These are phyloP conservation scores for Penicillium lagena DNA, from an alignment of 495 filamentous ascomycete species.

Conservation along the genomic window DNA sequence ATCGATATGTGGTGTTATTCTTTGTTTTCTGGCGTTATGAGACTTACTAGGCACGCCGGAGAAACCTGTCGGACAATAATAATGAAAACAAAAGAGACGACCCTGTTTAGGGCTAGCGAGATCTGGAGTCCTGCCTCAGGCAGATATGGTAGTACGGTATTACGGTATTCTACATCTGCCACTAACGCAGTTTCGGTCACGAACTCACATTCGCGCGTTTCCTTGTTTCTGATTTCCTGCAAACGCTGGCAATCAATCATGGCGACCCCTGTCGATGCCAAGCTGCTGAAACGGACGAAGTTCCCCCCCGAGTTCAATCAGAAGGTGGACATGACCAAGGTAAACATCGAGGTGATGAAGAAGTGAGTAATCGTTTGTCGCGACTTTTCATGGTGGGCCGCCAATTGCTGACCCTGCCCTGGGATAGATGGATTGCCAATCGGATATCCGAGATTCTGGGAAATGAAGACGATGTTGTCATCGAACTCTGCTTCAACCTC, in stretches of 20 bases:
- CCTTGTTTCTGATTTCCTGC: neutral
- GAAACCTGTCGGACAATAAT: no score
- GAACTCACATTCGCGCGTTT: neutral
- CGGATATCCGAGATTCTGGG: constrained; percentile 82
- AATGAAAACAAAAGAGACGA: no score
- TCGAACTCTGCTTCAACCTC: constrained; percentile 85
- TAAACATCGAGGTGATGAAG: constrained; percentile 96
- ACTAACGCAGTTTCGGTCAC: no score
- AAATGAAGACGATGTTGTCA: constrained; percentile 90
- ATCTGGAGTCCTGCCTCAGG: no score
- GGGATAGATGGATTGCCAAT: constrained; percentile 78
- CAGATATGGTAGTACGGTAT: no score
- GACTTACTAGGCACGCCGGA: no score
- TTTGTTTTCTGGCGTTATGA: no score
- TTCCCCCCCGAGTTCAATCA: constrained; percentile 89
- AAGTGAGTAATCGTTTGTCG: constrained; percentile 50
- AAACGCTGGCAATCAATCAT: constrained; percentile 34
- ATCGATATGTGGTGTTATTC: no score
- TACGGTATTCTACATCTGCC: no score
- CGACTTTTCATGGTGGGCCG: constrained; percentile 3
- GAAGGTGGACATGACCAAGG: constrained; percentile 96
- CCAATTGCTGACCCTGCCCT: constrained; percentile 4
- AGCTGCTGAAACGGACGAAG: constrained; percentile 82
- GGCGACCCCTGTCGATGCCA: constrained; percentile 75
- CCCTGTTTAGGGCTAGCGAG: no score